Base-by-base conservation (phyloP, 2,329 filamentous ascomycete species). In the Beauveria varroae region DNA sequence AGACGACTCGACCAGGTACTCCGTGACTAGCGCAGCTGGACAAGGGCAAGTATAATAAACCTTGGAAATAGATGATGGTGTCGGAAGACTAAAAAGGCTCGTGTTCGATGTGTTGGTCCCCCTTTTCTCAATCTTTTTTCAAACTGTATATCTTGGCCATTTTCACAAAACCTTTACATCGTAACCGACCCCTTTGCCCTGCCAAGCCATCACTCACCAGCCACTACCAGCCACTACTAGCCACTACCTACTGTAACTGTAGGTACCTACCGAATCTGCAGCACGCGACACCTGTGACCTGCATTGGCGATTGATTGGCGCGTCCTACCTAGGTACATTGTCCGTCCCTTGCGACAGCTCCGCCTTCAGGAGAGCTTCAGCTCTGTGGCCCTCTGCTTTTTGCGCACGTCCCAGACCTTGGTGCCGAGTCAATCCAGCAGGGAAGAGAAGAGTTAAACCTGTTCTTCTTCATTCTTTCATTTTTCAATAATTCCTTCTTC, bases 351-450 rank as follows among this genome's bases (percentile, higher is more conserved):
- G 44, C 55, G 28, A 49, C 55, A 41, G 55, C 44, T 41, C 55
- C 30, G 55, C 55, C 30, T 41, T 50, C 43, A 57, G 55, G 28
- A 57, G 44, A 57, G 44, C 55, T 57, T 57, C 55, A 50, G 30
- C 41, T 50, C 20, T 40, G 30, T 34, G 12, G 34, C 34, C 18
- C 22, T 46, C 16, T 46, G 16, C 20, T 18, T 50, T 22, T 30
- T 37, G 5, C 34, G 43, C 28, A 47, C 28, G 18, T 18, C 24
- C 43, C 28, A 43, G 16, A 37, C 12, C 24, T 50, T n/a, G 44
- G 30, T 40, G 12, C 44, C 14, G 14, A 43, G 28, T 30, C 54
- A 8, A 28, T 16, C 5, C 22, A 49, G 41, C 28, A 24, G 4
- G 8, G 22, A 34, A n/a, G 20, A 24, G 7, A 12, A 16, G 12